Base-by-base conservation (phyloP, 2,329 filamentous ascomycete species). In the Neonectria hederae region DNA sequence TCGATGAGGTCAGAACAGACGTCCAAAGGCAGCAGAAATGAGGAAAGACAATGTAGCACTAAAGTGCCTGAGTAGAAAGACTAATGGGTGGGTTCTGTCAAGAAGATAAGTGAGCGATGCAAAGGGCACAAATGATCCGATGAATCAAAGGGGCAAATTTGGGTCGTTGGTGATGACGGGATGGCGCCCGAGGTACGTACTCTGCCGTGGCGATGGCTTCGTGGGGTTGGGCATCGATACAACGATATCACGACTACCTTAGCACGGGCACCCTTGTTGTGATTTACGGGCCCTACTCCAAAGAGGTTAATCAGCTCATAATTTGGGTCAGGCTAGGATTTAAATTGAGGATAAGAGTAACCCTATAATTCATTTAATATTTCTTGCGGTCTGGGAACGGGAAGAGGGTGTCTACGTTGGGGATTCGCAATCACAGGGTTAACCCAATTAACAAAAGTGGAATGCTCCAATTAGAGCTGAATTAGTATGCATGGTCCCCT, bases 71-170 rank as follows among this genome's bases (percentile, higher is more conserved):
- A 32, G 19, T 10, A 51, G 14, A 13, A 7, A 21, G 19, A n/a
- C 48, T 28, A 21, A n/a, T 14, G 10, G n/a, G 21, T n/a, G 10
- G n/a, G 28, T 21, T 32, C 11, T n/a, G 28, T 22, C 17, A n/a
- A 14, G 19, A 28, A 32, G 14, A 9, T 5, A 28, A 26, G 48
- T 30, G 46, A 22, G 22, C 19, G 46, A 43, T 14, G 46, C 28
- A 21, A n/a, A 46, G 13, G 38, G 19, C n/a, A 14, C 19, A 45
- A 45, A 53, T 59, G 56, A 53, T 59, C 9, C 48, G 48, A 53
- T 46, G 26, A 32, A 53, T 42, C 56, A 59, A 59, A 38, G 48
- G 46, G 56, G 56, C 56, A 53, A 53, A 53, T 59, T 59, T 26
- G 8, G 24, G 48, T 38, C 19, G 14, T n/a, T 14, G 35, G 35